Evolutionary conservation across 2,329 filamentous ascomycete genomes (phyloP).

Genomic region (Sporothrix inflata): DNA sequence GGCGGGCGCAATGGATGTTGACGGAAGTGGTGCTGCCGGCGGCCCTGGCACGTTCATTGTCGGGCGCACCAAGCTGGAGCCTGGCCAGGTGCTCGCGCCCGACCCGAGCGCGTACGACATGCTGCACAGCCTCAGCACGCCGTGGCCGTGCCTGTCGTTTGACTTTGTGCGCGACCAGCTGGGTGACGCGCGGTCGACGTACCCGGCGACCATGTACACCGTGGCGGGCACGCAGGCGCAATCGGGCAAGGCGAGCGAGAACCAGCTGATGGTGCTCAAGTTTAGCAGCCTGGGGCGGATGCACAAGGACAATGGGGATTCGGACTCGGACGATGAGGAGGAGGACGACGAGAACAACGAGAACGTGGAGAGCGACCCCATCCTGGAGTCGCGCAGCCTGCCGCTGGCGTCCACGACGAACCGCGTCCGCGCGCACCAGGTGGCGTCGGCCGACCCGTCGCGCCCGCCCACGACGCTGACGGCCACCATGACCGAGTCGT

Average conservation of each 20-base stretch:
- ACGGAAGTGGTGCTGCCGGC: slow-evolving; percentile 45
- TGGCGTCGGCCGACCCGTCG: slow-evolving; percentile 68
- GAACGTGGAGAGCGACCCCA: slow-evolving; percentile 80
- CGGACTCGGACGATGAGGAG: slow-evolving; percentile 68
- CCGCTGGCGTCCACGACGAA: slow-evolving; percentile 88
- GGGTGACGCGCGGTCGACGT: slow-evolving; percentile 87
- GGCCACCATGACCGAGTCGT: slow-evolving; percentile 89
- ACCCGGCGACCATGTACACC: slow-evolving; percentile 92
- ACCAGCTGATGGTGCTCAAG: slow-evolving; percentile 95
- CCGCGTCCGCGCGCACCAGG: slow-evolving; percentile 85
- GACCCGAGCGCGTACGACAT: slow-evolving; percentile 97
- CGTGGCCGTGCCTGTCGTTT: slow-evolving; percentile 96
- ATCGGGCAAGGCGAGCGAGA: slow-evolving; percentile 73
- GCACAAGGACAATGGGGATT: slow-evolving; percentile 59
- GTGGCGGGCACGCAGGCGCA: slow-evolving; percentile 95
- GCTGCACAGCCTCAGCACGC: slow-evolving; percentile 90
- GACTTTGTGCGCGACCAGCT: slow-evolving; percentile 86
- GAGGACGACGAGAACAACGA: slow-evolving; percentile 71
- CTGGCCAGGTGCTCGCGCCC: slow-evolving; percentile 86
- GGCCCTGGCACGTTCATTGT: slow-evolving; percentile 88
- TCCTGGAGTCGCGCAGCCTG: slow-evolving; percentile 90
- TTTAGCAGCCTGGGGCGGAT: slow-evolving; percentile 89
- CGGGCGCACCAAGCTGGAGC: slow-evolving; percentile 85
- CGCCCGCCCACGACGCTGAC: slow-evolving; percentile 80
- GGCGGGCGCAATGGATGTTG: slow-evolving; percentile 79